Base-by-base conservation (phyloP, 2,329 filamentous ascomycete species). In the Beauveria sp. region DNA sequence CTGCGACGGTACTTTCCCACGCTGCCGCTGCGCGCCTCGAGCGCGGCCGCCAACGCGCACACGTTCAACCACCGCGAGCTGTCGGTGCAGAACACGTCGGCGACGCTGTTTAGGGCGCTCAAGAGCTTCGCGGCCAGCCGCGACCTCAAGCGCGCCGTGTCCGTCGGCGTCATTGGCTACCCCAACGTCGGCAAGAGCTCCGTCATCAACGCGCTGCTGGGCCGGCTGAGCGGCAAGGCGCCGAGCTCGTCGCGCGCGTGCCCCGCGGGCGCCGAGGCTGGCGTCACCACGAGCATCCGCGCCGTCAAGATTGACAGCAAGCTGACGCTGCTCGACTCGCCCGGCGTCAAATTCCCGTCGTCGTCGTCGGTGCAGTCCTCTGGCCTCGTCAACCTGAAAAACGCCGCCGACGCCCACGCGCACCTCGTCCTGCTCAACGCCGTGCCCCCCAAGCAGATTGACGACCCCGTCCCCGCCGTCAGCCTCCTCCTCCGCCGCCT, bases 111-210 rank as follows among this genome's bases (percentile, higher is more conserved):
- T 80, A 90, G 88, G 68, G 90, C 92, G 1, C 84, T 97, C 63
- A 97, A 97, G 80, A 88, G 90, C 48, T 97, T 90, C 71, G 90
- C 92, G 10, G 88, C 90, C 62, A 84, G 84, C 63, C 89, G 90
- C 68, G 88, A 96, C 72, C 79, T 97, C 66, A 96, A 96, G 81
- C 88, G 92, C 61, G 88, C 92, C 58, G 86, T 96, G 68, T 92
- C 90, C 22, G 92, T 97, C 63, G 92, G 92, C 66, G 90, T 97
- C 64, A 96, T 97, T 67, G 92, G 92, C 30, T 97, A 96, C 74
- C 92, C 92, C 68, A 97, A 97, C 72, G 92, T 96, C 63, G 92
- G 92, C 72, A 97, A 97, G 79, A 96, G 91, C 30, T 96, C 92
- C 55, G 91, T 97, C 69, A 96, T 97, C 81, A 97, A 97, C 74